These are phyloP conservation scores for Kockovaella imperatae DNA, from an alignment of 768 basidiomycete genomes.

Conservation along the genomic window DNA sequence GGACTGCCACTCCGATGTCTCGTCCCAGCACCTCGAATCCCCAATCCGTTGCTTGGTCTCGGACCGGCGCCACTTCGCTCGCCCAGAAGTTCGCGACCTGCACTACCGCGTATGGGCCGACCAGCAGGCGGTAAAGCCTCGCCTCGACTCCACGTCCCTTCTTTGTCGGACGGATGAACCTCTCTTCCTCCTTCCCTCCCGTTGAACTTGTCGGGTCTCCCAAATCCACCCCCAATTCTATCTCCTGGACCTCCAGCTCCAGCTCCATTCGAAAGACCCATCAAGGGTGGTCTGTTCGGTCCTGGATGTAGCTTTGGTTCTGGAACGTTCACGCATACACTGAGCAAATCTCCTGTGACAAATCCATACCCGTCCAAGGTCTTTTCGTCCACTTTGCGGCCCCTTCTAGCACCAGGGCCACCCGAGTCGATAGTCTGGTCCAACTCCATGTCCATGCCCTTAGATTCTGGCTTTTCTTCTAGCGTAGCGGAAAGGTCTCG, in stretches of 20 bases:
- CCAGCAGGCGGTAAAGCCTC: slow-evolving; percentile 15
- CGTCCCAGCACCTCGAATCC: slow-evolving; percentile 5
- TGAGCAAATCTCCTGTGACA: slow-evolving; percentile 33
- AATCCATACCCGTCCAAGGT: slow-evolving; percentile 33
- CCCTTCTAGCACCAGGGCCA: background rate
- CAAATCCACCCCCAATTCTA: too few species aligned
- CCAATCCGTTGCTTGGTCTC: background rate
- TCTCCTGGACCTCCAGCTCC: too few species aligned
- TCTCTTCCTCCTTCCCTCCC: too few species aligned
- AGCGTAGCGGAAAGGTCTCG: slow-evolving; percentile 21
- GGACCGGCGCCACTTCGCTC: slow-evolving; percentile 6
- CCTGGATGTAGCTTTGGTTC: slow-evolving; percentile 16
- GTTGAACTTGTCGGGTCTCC: too few species aligned
- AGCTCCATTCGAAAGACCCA: slow-evolving; percentile 2
- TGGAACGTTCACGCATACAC: slow-evolving; percentile 23
- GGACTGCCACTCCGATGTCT: slow-evolving; percentile 16
- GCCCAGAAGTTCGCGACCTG: too few species aligned
- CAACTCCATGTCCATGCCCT: slow-evolving; percentile 19
- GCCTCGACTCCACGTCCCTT: slow-evolving; percentile 12
- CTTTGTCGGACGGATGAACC: too few species aligned
- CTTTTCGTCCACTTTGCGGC: slow-evolving; percentile 30
- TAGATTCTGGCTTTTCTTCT: background rate
- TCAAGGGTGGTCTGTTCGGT: background rate
- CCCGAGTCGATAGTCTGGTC: slow-evolving; percentile 8
- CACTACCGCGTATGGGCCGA: too few species aligned